phyloP scores from a whole-genome alignment of 352 stramenopile species.

The Plasmopara viticola region DNA sequence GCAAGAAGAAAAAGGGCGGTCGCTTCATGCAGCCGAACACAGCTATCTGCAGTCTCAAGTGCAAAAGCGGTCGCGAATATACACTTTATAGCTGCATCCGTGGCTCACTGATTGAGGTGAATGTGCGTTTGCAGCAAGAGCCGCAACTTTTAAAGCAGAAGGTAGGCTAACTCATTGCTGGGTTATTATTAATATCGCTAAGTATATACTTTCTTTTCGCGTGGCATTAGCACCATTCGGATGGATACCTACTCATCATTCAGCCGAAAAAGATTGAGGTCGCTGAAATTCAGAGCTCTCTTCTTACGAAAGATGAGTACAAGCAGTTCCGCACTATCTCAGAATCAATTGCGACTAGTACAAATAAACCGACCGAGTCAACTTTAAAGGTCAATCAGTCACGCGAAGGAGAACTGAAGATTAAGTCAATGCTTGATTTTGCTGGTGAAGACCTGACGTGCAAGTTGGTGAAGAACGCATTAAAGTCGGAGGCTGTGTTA shows the following conservation, averaged over 20 bases:
- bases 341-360: constrained; percentile 5
- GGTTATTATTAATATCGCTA: not conserved
- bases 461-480: constrained; percentile 3
- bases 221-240: constrained; percentile 42
- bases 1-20: constrained; percentile 87
- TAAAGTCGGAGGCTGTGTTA: constrained; percentile 7
- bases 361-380: constrained; percentile 1
- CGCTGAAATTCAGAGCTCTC: constrained; percentile 72
- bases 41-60: constrained; percentile 60
- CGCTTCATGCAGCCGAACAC: constrained; percentile 64
- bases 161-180: constrained; percentile 6
- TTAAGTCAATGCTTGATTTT: not conserved
- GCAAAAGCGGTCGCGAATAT: constrained; percentile 52
- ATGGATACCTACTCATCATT: constrained; percentile 77
- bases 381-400: not conserved
- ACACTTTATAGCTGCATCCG: constrained; percentile 77
- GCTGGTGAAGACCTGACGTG: not conserved
- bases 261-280: constrained; percentile 77
- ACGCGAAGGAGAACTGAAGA: not conserved
- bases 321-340: constrained; percentile 53
- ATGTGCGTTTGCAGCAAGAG: constrained; percentile 51
- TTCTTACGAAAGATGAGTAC: constrained; percentile 77
- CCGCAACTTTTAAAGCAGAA: constrained; percentile 59
- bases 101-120: constrained; percentile 72
- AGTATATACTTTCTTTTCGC: not conserved